Evolutionary conservation across 2,329 filamentous ascomycete species (phyloP).

Genomic region (Cercospora canescens): DNA sequence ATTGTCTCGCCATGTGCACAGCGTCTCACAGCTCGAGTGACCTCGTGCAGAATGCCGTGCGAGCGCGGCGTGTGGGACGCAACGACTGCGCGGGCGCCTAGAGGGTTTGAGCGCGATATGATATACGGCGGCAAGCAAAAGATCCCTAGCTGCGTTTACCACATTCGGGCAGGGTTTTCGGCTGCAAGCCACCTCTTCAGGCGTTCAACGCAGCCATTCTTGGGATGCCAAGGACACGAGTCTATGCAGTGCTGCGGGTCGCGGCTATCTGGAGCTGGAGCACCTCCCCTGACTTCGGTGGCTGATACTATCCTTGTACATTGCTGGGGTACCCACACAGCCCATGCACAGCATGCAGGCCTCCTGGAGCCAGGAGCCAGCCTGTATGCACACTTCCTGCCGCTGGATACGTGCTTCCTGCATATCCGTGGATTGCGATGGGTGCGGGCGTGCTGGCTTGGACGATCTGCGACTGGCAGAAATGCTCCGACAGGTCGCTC

Average conservation of each 20-base stretch:
- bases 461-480: conserved; percentile 13
- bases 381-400: conserved; percentile 1
- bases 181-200: conserved; percentile 9
- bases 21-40: conserved; percentile 12
- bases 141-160: conserved; percentile 8
- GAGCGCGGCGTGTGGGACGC: conserved; percentile 6
- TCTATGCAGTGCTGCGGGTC: conserved; percentile 4
- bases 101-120: background rate
- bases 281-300: conserved; percentile 10
- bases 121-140: background rate
- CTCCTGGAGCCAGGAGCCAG: conserved; percentile 3
- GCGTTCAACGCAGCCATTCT: conserved; percentile 11
- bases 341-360: conserved; percentile 4
- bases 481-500: conserved; percentile 18
- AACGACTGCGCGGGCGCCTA: conserved; percentile 3
- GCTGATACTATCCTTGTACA: conserved; percentile 10
- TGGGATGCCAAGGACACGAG: conserved; percentile 4
- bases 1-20: conserved; percentile 17
- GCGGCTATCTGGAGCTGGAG: conserved; percentile 6
- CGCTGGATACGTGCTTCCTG: conserved; percentile 8
- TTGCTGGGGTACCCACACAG: conserved; percentile 8
- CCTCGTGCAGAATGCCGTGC: conserved; percentile 12
- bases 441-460: conserved; percentile 13
- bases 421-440: conserved; percentile 9
- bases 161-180: conserved; percentile 3